These are phyloP conservation scores for Nepenthes gracilis DNA, from an alignment of 148 eudicot species.

Conservation along the genomic window DNA sequence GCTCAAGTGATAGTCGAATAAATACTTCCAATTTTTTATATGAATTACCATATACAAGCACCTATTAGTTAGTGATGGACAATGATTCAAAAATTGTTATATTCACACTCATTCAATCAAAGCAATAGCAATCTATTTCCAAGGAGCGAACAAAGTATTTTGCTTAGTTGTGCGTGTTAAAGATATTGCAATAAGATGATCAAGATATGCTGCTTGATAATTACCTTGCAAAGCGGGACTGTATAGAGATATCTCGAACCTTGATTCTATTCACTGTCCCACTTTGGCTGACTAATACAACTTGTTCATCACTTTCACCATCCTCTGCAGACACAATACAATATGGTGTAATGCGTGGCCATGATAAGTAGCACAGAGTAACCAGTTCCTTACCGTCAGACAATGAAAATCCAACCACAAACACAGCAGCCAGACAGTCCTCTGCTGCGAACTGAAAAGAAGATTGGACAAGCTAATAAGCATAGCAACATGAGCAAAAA, in stretches of 20 bases:
- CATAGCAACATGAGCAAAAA: neutral
- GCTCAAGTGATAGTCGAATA: too few relatives aligned
- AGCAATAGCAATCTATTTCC: too few relatives aligned
- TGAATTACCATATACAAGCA: too few relatives aligned
- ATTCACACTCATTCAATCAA: too few relatives aligned
- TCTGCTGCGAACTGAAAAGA: constrained; percentile 62
- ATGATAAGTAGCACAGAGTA: too few relatives aligned
- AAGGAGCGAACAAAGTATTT: neutral
- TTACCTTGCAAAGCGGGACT: constrained; percentile 90
- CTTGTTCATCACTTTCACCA: constrained; percentile 95
- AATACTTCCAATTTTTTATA: too few relatives aligned
- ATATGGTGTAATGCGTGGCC: too few relatives aligned
- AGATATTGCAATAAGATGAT: neutral
- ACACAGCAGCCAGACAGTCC: constrained; percentile 85
- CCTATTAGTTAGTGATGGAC: too few relatives aligned
- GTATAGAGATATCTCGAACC: constrained; percentile 87
- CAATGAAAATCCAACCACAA: constrained; percentile 76
- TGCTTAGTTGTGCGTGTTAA: neutral
- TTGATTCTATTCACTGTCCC: constrained; percentile 90
- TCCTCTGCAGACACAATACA: constrained; percentile 38
- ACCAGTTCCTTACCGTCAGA: constrained; percentile 41
- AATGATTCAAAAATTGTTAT: too few relatives aligned
- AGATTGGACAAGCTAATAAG: neutral
- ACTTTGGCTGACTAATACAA: constrained; percentile 90
- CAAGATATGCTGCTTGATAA: neutral